A percentile compares a stretch with the other conserved stretches of the same genome.
phyloP scores from a whole-genome alignment of 129 eudicot genomes.

The Silybum marianum region DNA sequence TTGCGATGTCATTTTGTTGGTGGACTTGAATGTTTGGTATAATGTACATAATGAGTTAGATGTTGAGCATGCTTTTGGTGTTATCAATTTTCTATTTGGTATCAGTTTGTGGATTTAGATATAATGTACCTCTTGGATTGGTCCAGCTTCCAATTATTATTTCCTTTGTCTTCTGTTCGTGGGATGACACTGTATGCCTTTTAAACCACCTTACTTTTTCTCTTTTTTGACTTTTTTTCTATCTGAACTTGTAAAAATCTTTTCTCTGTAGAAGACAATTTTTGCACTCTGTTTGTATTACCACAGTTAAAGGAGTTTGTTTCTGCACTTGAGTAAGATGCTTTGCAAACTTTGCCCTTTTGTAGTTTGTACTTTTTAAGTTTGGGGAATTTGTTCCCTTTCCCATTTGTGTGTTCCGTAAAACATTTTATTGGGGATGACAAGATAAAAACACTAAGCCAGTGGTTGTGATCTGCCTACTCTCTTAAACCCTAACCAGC shows the following conservation, averaged over 20 bases:
- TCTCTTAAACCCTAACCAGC: neutral
- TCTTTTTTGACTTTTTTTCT: neutral
- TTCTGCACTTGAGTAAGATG: conserved; percentile 4
- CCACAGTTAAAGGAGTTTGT: neutral
- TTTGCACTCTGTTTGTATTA: neutral
- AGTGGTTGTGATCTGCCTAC: neutral
- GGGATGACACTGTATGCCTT: neutral
- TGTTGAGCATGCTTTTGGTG: conserved; percentile 11
- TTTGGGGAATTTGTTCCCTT: neutral
- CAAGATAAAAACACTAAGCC: neutral
- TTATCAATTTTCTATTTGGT: neutral
- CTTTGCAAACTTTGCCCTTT: neutral
- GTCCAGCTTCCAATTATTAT: neutral
- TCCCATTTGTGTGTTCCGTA: neutral
- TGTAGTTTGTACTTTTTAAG: neutral
- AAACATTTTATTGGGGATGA: conserved; percentile 1
- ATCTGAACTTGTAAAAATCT: conserved; percentile 1
- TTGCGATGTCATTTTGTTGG: neutral
- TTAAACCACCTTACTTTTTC: neutral
- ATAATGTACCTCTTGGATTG: conserved; percentile 9
- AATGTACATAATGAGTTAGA: conserved; percentile 9
- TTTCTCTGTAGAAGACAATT: neutral
- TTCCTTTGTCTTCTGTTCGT: neutral
- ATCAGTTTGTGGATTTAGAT: conserved; percentile 7
- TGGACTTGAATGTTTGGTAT: neutral